phyloP scores from a whole-genome alignment of 1,284 basidiomycete species.

The Laetiporus sulphureus region DNA sequence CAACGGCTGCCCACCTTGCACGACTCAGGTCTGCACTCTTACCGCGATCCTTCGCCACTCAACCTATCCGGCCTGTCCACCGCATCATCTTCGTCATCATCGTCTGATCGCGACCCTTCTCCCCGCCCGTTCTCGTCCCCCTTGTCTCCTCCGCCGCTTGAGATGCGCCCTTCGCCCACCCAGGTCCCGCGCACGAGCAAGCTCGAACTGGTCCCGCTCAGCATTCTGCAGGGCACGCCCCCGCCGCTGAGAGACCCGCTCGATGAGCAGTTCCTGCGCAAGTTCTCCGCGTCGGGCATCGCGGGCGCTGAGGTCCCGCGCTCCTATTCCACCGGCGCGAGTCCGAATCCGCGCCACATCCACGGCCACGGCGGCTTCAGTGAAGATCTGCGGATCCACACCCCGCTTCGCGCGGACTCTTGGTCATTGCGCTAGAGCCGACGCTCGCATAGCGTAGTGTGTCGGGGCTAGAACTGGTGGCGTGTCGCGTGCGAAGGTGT shows the following conservation, averaged over 20 bases:
- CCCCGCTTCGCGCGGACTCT: constrained; percentile 1
- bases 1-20: constrained; percentile 16
- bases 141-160: constrained; percentile 17
- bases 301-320: constrained; percentile 1
- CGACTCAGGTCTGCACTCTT: constrained; percentile 17
- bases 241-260: constrained; percentile 22
- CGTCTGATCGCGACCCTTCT: constrained; percentile 17
- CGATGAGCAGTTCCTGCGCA: constrained; percentile 23
- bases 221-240: constrained; percentile 21
- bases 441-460: too few relatives aligned
- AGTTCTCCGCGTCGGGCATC: constrained; percentile 15
- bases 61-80: constrained; percentile 18
- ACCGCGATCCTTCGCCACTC: constrained; percentile 24
- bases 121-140: constrained; percentile 19
- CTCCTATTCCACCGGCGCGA: neutral
- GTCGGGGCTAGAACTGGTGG: too few relatives aligned
- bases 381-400: constrained; percentile 4
- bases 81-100: constrained; percentile 22
- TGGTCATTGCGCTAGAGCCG: neutral
- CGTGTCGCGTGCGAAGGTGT: too few relatives aligned
- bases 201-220: constrained; percentile 24
- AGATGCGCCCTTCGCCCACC: constrained; percentile 11
- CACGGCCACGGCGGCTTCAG: neutral
- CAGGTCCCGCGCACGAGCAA: neutral
- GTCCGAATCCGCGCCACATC: neutral